Conservation (phyloP, 1,284 basidiomycete genomes). For the Vanrija sp. region DNA sequence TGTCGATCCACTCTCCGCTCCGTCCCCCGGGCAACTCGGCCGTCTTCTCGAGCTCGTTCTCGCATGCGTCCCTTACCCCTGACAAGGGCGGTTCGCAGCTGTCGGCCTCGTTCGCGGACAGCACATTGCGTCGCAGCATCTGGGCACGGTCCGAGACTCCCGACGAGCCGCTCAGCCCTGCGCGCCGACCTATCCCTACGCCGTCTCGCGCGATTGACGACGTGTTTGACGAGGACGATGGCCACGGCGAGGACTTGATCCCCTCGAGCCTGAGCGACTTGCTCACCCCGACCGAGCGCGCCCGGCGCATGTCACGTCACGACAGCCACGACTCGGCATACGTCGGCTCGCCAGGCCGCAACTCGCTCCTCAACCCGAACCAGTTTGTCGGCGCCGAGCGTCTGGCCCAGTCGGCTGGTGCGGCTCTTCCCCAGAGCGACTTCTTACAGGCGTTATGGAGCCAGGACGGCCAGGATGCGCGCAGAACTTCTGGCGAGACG, state of each 20-base stretch:
- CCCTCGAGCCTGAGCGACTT: constrained; percentile 82
- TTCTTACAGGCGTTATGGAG: constrained; percentile 46
- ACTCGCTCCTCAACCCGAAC: constrained; percentile 22
- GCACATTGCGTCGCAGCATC: constrained; percentile 26
- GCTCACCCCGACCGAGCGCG: constrained; percentile 75
- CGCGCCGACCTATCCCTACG: constrained; percentile 22
- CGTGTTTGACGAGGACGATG: constrained; percentile 46
- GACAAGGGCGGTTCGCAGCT: constrained; percentile 25
- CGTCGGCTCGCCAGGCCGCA: constrained; percentile 25
- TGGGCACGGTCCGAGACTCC: constrained; percentile 41
- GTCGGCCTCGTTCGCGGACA: constrained; percentile 43
- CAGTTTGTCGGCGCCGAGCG: constrained; percentile 25
- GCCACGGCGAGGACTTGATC: constrained; percentile 78
- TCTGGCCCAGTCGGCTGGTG: constrained; percentile 45
- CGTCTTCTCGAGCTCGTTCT: constrained; percentile 39
- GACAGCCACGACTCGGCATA: constrained; percentile 39
- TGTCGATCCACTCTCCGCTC: constrained; percentile 29
- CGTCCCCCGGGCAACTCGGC: constrained; percentile 34
- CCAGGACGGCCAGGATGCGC: constrained; percentile 41
- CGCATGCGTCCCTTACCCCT: constrained; percentile 24
- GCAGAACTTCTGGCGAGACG: constrained; percentile 12
- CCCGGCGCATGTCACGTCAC: constrained; percentile 66
- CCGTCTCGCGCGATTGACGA: constrained; percentile 22
- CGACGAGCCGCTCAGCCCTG: constrained; percentile 38
- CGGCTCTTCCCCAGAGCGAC: constrained; percentile 35